Evolutionary conservation across 805 yeast genomes (phyloP), one percentile per base, ranked within the genome.

Genomic region (Candida suzukii): DNA sequence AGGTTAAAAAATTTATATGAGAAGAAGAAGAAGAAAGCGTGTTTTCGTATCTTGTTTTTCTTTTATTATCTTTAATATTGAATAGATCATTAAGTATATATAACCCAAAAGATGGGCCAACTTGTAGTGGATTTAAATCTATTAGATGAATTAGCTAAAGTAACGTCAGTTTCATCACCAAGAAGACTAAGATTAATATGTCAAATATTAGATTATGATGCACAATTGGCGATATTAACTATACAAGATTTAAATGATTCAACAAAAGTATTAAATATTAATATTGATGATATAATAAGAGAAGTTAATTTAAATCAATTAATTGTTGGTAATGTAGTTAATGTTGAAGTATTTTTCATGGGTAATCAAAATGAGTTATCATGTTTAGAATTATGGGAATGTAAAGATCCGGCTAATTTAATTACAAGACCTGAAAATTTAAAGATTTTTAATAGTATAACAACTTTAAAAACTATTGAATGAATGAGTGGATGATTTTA

Each of bases 41-140:
- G n/a, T n/a, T n/a, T n/a, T n/a, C n/a, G n/a, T n/a, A n/a, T n/a
- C n/a, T n/a, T n/a, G n/a, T n/a, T n/a, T n/a, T n/a, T n/a, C n/a
- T n/a, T n/a, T n/a, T n/a, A n/a, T n/a, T n/a, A n/a, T n/a, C n/a
- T n/a, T n/a, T n/a, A n/a, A n/a, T n/a, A n/a, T n/a, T n/a, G n/a
- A n/a, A n/a, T n/a, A n/a, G n/a, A n/a, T n/a, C n/a, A n/a, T n/a
- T n/a, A n/a, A n/a, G n/a, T n/a, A n/a, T n/a, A n/a, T n/a, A n/a
- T n/a, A n/a, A n/a, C n/a, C n/a, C n/a, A n/a, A n/a, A 8, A 13
- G 17, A 53, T 53, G 57, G 59, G 57, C 3, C 49, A 46, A 31
- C 21, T 54, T 14, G 40, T 52, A 14, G 44, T 51, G 10, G 43
- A 47, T 19, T 25, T 54, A 10, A 26, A 45, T n/a, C 35, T 46